Evolutionary conservation across 2,329 filamentous ascomycete species (phyloP), one percentile per base, ranked within the genome.

Genomic region (Basipetospora chlamydospora): DNA sequence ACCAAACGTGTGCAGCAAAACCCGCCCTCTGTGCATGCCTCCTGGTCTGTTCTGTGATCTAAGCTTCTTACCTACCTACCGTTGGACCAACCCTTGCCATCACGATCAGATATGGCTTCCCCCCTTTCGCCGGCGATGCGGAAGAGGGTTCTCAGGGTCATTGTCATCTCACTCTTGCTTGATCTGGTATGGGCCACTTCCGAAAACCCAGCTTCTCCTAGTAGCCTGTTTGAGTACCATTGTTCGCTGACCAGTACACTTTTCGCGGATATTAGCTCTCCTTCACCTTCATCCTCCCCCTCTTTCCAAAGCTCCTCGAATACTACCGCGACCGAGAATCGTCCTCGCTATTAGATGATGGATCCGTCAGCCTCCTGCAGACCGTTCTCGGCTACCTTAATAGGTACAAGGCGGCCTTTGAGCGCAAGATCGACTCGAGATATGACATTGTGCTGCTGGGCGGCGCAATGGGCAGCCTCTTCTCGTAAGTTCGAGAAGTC

Each of bases 401-500:
- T 54, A 69, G 82, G 31, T 98, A 98, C 72, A 98, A 98, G 60
- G 80, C 87, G 46, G 73, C 83, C 39, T 98, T 98, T 53, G 77
- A 84, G 29, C 78, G 79, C 38, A 87, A 88, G 30, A 96, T 98
- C 57, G 88, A 94, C 52, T 87, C 87, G 39, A 78, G 85, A 62
- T 94, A 98, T 65, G 90, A 98, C 54, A 94, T 96, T 47, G 87
- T 98, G 18, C 71, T 98, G 29, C 73, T 98, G 5, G 90, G 90
- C 37, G 90, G 90, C 33, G 90, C 88, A 16, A 67, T 98, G 18
- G 90, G 90, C 44, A 95, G 87, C 39, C 66, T 98, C 15, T 98
- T 98, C 65, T 77, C 73, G 66, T 71, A 49, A 42, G 66, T 26
- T 21, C 11, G 6, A 25, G 15, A 17, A 12, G 9, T 13, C 10